Evolutionary conservation across 306 rosid species (phyloP), one percentile per base, ranked within the genome.

Genomic region (Glycine latifolia): DNA sequence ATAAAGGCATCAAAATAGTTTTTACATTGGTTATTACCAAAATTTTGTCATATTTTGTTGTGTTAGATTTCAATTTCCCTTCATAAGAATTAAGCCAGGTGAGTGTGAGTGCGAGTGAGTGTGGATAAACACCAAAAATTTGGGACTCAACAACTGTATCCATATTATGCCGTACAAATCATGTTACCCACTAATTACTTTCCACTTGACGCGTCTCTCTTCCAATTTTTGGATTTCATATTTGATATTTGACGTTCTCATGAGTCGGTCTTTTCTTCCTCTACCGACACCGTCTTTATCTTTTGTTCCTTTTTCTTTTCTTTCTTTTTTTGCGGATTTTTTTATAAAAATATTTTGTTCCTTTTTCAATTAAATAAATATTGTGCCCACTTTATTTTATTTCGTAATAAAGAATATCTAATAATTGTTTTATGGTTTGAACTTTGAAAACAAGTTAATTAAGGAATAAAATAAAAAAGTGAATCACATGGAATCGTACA

Each of bases 111-210:
- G 44, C 0, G 44, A 4, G 44, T 41, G 44, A 7, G 47, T 7
- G 47, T 43, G 9, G 9, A 4, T 8, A 43, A 43, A 9, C 47
- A 43, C 47, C 47, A 1, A 12, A 68, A 68, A 79, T 68, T 44
- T 79, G 76, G 76, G 82, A 79, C 69, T 20, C 15, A 55, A 44
- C 67, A 43, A 53, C 41, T 12, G 33, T 54, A 10, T 15, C 26
- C 15, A 61, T 15, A 20, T 2, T 55, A 20, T 77, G 66, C 20
- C 75, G 75, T 78, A 78, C 82, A 68, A 53, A 44, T 55, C 82
- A 79, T 69, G 76, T 43, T 69, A 14, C 59, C 59, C 48, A 67
- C 43, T 78, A 1, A 7, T n/a, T 77, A 35, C 73, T 59, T 59
- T 20, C 10, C 39, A 26, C 31, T 75, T 75, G 55, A 41, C 79